Evolutionary conservation across 2,329 filamentous ascomycete genomes (phyloP).

Genomic region (Cadophora sp.): DNA sequence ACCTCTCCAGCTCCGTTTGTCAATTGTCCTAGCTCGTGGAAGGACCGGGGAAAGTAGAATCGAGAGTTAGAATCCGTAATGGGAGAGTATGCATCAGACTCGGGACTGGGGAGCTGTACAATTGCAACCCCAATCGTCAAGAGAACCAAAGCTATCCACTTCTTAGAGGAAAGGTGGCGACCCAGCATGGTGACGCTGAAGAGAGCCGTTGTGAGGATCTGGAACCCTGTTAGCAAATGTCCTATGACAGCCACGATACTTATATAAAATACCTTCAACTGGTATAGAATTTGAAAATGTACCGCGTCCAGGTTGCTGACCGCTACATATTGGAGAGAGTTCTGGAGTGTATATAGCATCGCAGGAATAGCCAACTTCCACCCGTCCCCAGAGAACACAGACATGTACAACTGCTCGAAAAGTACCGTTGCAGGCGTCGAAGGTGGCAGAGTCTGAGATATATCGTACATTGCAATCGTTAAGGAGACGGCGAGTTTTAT

Average conservation of each 20-base stretch:
- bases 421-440: conserved; percentile 82
- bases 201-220: conserved; percentile 86
- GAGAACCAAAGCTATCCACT: conserved; percentile 82
- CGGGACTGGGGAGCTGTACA: conserved; percentile 76
- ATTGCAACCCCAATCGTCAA: conserved; percentile 84
- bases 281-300: conserved; percentile 91
- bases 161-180: conserved; percentile 70
- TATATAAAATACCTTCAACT: conserved; percentile 71
- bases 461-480: conserved; percentile 86
- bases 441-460: conserved; percentile 77
- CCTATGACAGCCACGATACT: not conserved
- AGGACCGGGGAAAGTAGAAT: conserved; percentile 76
- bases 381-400: conserved; percentile 87
- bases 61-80: conserved; percentile 63
- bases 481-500: conserved; percentile 88
- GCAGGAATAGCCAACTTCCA: conserved; percentile 96
- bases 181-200: conserved; percentile 84
- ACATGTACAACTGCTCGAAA: conserved; percentile 78
- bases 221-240: conserved; percentile 25
- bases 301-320: conserved; percentile 91
- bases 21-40: conserved; percentile 76
- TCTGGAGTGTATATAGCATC: conserved; percentile 87
- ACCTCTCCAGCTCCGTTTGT: conserved; percentile 58
- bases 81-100: conserved; percentile 62
- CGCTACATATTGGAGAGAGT: conserved; percentile 91